Base-by-base conservation (phyloP, 2,329 filamentous ascomycete species). In the Penicillium thymicola region DNA sequence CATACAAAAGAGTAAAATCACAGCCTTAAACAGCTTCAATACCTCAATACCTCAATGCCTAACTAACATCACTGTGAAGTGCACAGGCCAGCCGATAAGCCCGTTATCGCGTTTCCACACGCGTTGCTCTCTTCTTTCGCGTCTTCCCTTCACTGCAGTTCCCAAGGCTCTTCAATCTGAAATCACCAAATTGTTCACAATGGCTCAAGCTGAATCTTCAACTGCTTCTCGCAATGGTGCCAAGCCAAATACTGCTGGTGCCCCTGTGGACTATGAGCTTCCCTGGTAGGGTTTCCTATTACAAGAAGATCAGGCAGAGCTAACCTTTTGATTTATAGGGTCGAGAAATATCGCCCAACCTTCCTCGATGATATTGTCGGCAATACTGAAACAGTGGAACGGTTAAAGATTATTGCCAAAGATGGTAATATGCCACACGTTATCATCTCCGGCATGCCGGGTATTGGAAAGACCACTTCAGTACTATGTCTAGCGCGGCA, bases 341-440 rank as follows among this genome's bases (percentile, higher is more conserved):
- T 99, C 59, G 94, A 99, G 77, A 99, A 99, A 75, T 99, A 97
- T 79, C 85, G 94, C 38, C 94, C 94, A 1, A 84, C 96, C 51
- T 95, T 95, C 76, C 86, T 99, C 30, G 92, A 97, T 77, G 93
- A 99, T 78, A 88, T 99, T 51, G 94, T 99, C 53, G 94, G 94
- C 70, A 99, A 99, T 76, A 96, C 90, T 21, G 94, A 99, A 74
- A 99, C 94, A 1, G 92, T 99, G 67, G 93, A 97, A 75, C 89
- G 94, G 54, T 81, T 99, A 67, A 97, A 97, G 73, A 97, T 99
- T 69, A 97, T 99, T 67, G 92, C 94, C 45, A 94, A 92, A 75
- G 94, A 97, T 78, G 94, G 94, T 67, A 99, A 99, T 77, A 97
- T 99, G 92, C 94, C 94, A 2, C 94, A 99, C 77, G 86, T 99